Evolutionary conservation across 768 basidiomycete genomes (phyloP), one percentile per base, ranked within the genome.

Genomic region (Galerina marginata): DNA sequence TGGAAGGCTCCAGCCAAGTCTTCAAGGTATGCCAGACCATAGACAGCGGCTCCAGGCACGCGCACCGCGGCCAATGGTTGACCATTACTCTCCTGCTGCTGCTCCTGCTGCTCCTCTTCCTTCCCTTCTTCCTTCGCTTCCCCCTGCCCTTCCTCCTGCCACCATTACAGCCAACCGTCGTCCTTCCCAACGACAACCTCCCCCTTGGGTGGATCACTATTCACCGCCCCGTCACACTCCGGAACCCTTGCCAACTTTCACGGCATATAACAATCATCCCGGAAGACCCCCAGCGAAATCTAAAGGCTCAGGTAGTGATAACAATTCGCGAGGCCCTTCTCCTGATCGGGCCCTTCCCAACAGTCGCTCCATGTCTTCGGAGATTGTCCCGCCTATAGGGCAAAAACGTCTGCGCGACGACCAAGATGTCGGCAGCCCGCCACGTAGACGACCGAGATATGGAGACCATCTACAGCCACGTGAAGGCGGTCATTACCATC

Each of bases 371-470:
- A n/a, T 26, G 12, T 54, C 57, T 10, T 49, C 55, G 20, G 40
- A 48, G 1, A 37, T 36, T 12, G 26, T 33, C 38, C 36, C 48
- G 15, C 38, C 46, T 23, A 47, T 39, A 52, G 67, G 57, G 12
- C 50, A 58, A 36, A 68, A 71, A 48, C 65, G 69, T 33, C 42
- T 52, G 7, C 65, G 63, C 38, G 68, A 67, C 25, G 66, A 69
- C 26, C 58, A 62, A 16, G 23, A 43, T n/a, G 40, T 51, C 15
- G 64, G 56, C 36, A 67, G 67, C 15, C 69, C 64, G 0, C 67
- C 70, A 9, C n/a, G 58, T 11, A 62, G 64, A 16, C 63, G 72
- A 12, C 61, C 59, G 2, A 60, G 72, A 52, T 57, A 56, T 45
- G 58, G 65, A 33, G 58, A 47, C 38, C 51, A 15, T 20, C 38